Base-by-base conservation (phyloP, 805 yeast species). In the Schwanniomyces yamadae region DNA sequence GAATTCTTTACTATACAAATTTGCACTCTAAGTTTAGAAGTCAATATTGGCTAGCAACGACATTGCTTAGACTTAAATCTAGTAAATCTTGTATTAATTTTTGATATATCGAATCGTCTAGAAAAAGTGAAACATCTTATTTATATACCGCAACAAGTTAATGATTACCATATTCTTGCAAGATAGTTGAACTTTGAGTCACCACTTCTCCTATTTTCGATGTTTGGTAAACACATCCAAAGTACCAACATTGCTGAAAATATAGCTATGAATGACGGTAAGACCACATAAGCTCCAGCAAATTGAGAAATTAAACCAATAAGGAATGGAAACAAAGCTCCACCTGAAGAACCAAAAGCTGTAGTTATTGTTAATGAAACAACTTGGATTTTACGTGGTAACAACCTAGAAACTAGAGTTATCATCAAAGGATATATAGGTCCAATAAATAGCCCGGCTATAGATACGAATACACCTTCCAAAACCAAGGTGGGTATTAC, bases 371-470 rank as follows among this genome's bases (percentile, higher is more conserved):
- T 73, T 45, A 76, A 49, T 0, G 77, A 63, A 24, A 74, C 66
- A 31, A 71, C 69, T 49, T 73, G 76, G 39, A 75, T 73, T 51
- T 69, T 74, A 36, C 78, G 54, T 4, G 80, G 81, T 12, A 76
- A 45, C 26, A 75, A 57, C 34, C 58, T 57, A 1, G 71, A 66
- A 8, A 68, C 61, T 7, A 70, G 47, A 1, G 75, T 60, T 27
- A 75, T 55, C 75, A 74, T 64, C 44, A 76, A 55, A 12, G 71
- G 76, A 57, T 80, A 83, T 23, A 78, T 63, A 1, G 90, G 90
- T 0, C 90, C 91, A 24, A 80, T 71, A 47, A 73, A 74, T 1
- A 78, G 52, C 2, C 91, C 91, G 14, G 74, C 64, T 1, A 73
- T 35, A 4, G 80, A 62, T 13, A 71, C 67, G 33, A 68, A 59